Percentiles rank a stretch among this genome's conserved stretches.
Conservation (phyloP, 208 protist genomes). For the Leptomonas pyrrhocoris region DNA sequence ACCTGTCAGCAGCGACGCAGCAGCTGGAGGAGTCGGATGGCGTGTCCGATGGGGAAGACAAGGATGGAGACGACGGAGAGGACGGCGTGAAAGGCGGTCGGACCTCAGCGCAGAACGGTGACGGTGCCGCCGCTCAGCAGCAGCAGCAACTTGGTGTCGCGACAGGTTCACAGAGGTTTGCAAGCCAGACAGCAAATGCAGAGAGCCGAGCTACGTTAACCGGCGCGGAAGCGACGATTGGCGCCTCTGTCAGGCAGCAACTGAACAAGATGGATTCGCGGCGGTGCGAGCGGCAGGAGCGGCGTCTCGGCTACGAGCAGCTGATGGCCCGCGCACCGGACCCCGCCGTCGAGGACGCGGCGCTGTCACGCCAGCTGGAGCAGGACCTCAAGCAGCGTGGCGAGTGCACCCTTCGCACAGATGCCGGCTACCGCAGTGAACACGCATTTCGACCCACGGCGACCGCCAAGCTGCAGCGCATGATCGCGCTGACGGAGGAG, state of each 20-base stretch:
- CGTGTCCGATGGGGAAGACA: constrained; percentile 26
- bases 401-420: constrained; percentile 95
- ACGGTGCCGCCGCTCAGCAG: background rate
- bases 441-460: constrained; percentile 88
- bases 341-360: constrained; percentile 77
- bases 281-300: constrained; percentile 73
- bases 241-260: constrained; percentile 75
- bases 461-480: constrained; percentile 91
- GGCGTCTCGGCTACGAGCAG: constrained; percentile 63
- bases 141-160: background rate
- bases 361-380: constrained; percentile 61
- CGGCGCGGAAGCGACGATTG: constrained; percentile 34
- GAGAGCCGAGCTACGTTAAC: background rate
- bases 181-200: background rate
- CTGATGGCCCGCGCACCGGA: constrained; percentile 81
- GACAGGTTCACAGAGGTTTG: background rate
- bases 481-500: constrained; percentile 90
- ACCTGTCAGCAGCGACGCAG: constrained; percentile 61
- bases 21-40: constrained; percentile 51
- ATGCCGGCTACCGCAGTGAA: constrained; percentile 77
- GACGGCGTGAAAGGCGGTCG: constrained; percentile 11
- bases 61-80: constrained; percentile 13
- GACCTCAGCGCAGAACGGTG: background rate
- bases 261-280: constrained; percentile 90
- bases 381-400: constrained; percentile 81